Percentiles rank a stretch among this genome's conserved stretches.
Conservation (phyloP, 2,329 filamentous ascomycete species). For the Penicillium sp. region DNA sequence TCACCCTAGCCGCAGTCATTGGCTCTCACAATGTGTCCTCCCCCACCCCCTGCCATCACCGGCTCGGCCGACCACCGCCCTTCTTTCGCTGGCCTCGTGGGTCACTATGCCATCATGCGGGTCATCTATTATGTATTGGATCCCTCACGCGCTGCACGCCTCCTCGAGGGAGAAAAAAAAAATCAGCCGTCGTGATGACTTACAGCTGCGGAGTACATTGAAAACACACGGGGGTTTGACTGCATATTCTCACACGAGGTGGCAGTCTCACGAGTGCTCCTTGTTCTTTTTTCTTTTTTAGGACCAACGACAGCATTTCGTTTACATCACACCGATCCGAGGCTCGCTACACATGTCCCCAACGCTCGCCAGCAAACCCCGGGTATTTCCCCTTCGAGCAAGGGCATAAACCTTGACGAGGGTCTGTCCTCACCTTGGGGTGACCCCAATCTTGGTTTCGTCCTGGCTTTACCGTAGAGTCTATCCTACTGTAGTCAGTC, state of each 20-base stretch:
- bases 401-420: slow-evolving; percentile 13
- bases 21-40: slow-evolving; percentile 1
- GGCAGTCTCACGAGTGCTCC: not conserved
- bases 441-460: not conserved
- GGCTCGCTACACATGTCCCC: slow-evolving; percentile 21
- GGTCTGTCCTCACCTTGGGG: not conserved
- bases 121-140: slow-evolving; percentile 8
- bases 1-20: slow-evolving; percentile 13
- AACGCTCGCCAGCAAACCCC: slow-evolving; percentile 9
- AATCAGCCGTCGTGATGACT: not conserved
- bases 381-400: slow-evolving; percentile 8
- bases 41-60: slow-evolving; percentile 16
- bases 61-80: slow-evolving; percentile 15
- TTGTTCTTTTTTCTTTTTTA: not conserved
- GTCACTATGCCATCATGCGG: slow-evolving; percentile 19
- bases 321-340: slow-evolving; percentile 1
- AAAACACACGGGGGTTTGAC: not conserved
- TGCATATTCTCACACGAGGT: slow-evolving; percentile 11
- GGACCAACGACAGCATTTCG: not conserved
- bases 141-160: slow-evolving; percentile 12
- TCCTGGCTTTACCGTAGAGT: not conserved
- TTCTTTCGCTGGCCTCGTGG: slow-evolving; percentile 13
- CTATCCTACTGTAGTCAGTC: not conserved
- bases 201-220: not conserved
- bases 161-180: not conserved